These are phyloP conservation scores for Trypanosoma theileri DNA, from an alignment of 208 protist genomes.

Conservation along the genomic window DNA sequence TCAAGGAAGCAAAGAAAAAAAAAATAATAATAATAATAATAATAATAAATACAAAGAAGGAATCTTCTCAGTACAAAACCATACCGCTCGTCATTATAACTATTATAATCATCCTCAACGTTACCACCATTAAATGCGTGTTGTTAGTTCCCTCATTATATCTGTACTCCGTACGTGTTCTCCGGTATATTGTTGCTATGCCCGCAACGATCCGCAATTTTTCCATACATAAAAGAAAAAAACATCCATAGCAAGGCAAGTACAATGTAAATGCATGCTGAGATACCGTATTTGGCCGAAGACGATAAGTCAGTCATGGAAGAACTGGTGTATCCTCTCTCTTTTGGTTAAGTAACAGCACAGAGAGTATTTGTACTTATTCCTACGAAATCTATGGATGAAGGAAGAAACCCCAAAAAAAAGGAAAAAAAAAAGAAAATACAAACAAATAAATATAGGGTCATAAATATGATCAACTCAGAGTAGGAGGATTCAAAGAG, in stretches of 20 bases:
- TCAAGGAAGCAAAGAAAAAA: no score
- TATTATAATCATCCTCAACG: no score
- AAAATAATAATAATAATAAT: no score
- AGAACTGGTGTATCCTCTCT: no score
- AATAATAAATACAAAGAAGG: no score
- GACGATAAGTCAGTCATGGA: constrained; percentile 25
- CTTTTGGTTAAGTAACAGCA: neutral
- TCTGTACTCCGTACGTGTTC: constrained; percentile 26
- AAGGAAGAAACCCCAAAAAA: neutral
- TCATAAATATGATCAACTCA: no score
- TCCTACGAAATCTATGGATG: neutral
- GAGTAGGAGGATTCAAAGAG: no score
- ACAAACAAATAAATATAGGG: neutral
- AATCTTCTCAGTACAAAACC: no score
- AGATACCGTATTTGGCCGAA: constrained; percentile 44
- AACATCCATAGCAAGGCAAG: constrained; percentile 42
- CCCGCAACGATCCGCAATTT: constrained; percentile 45
- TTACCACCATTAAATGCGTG: neutral
- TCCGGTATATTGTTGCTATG: constrained; percentile 12
- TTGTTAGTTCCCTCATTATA: constrained; percentile 5
- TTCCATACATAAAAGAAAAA: constrained; percentile 52
- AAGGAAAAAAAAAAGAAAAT: neutral
- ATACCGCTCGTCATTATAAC: no score
- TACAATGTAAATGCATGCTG: constrained; percentile 41
- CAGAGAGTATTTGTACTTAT: neutral